phyloP scores from a whole-genome alignment of 768 basidiomycete species.

The Bullera alba region DNA sequence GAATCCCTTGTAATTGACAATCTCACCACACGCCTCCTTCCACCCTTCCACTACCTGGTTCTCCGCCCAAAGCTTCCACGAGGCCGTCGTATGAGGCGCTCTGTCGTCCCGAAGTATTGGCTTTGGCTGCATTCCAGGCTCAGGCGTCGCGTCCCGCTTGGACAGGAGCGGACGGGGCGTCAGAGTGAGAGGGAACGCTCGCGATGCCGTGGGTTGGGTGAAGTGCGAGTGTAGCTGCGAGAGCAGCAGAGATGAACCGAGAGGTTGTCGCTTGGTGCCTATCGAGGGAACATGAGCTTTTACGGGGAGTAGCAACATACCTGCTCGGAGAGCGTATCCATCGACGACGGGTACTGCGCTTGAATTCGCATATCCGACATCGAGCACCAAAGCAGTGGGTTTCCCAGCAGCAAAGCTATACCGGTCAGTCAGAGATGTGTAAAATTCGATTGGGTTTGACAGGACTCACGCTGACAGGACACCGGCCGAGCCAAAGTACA shows the following conservation, averaged over 20 bases:
- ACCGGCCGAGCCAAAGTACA: conserved; percentile 91
- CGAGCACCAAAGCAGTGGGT: conserved; percentile 92
- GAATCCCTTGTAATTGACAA: conserved; percentile 47
- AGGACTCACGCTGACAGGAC: conserved; percentile 83
- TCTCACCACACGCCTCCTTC: conserved; percentile 78
- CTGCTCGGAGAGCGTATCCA: conserved; percentile 94
- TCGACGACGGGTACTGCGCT: conserved; percentile 95
- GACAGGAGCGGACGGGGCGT: conserved; percentile 82
- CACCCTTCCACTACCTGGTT: conserved; percentile 82
- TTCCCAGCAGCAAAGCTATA: conserved; percentile 88
- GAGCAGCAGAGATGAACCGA: conserved; percentile 57
- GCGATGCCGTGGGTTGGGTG: conserved; percentile 48
- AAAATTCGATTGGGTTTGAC: neutral
- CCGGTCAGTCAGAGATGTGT: neutral
- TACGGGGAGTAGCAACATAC: conserved; percentile 46
- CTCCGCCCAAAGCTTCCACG: conserved; percentile 77
- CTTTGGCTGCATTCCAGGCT: conserved; percentile 56
- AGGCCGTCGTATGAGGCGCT: conserved; percentile 62
- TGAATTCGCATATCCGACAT: conserved; percentile 79
- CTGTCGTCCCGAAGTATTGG: conserved; percentile 72
- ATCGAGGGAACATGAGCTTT: neutral
- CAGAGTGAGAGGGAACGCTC: conserved; percentile 60
- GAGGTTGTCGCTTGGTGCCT: conserved; percentile 61
- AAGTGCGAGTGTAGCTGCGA: conserved; percentile 63
- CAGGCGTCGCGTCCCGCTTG: conserved; percentile 60